Evolutionary conservation across 495 filamentous ascomycete genomes (phyloP).

Genomic region (Pseudomonodictys pantanalensis): DNA sequence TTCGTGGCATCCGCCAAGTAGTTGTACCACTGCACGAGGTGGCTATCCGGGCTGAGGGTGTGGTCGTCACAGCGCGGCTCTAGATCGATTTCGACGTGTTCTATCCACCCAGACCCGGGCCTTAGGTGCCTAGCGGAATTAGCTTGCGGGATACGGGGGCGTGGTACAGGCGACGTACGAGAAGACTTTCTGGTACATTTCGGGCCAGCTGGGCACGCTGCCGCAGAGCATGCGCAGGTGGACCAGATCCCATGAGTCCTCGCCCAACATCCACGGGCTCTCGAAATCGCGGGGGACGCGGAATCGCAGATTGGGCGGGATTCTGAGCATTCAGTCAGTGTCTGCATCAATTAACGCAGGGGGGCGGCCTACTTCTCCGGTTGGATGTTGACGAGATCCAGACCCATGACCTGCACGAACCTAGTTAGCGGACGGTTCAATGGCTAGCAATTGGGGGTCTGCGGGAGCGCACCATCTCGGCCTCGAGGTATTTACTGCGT

Average conservation of each 20-base stretch:
- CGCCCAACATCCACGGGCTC: conserved; percentile 69
- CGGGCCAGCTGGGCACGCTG: conserved; percentile 74
- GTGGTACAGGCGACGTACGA: conserved; percentile 46
- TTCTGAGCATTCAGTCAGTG: conserved; percentile 47
- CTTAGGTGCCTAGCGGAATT: conserved; percentile 62
- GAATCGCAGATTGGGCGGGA: conserved; percentile 69
- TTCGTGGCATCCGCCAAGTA: conserved; percentile 69
- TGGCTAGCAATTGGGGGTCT: conserved; percentile 2
- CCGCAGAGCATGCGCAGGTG: conserved; percentile 80
- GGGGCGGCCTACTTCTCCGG: conserved; percentile 58
- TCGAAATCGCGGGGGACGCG: conserved; percentile 72
- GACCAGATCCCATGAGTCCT: conserved; percentile 80
- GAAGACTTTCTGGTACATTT: conserved; percentile 67
- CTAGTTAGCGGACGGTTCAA: conserved; percentile 13
- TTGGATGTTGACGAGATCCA: conserved; percentile 79
- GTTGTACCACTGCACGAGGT: conserved; percentile 64
- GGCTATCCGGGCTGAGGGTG: conserved; percentile 50
- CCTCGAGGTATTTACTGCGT: conserved; percentile 55
- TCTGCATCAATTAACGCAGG: conserved; percentile 3
- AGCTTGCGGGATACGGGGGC: not conserved
- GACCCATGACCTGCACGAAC: conserved; percentile 57
- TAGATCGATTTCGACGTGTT: conserved; percentile 92
- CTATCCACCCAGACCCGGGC: conserved; percentile 71
- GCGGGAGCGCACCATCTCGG: conserved; percentile 44
- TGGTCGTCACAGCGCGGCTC: conserved; percentile 74